Evolutionary conservation across 305 asterid species (phyloP).

Genomic region (Andrographis paniculata): DNA sequence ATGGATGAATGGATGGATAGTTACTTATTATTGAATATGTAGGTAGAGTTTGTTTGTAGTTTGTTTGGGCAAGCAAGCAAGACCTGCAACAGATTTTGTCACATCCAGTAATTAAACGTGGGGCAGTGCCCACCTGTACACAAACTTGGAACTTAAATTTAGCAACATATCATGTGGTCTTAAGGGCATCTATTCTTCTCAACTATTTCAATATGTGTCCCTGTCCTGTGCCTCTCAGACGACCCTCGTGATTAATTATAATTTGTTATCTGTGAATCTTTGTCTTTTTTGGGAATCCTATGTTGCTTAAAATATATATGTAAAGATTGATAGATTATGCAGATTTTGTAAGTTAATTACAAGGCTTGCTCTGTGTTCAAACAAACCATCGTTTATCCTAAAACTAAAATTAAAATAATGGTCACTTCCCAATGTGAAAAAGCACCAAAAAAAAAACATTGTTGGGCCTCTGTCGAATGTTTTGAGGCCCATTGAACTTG

Average conservation of each 20-base stretch:
- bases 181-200: slow-evolving; percentile 18
- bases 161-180: slow-evolving; percentile 36
- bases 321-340: background rate
- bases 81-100: slow-evolving; percentile 9
- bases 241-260: slow-evolving; percentile 23
- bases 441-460: too few relatives aligned
- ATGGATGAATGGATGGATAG: too few relatives aligned
- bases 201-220: slow-evolving; percentile 12
- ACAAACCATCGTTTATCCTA: too few relatives aligned
- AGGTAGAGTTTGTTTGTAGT: too few relatives aligned
- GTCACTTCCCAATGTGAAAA: too few relatives aligned
- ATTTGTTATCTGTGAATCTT: slow-evolving; percentile 29
- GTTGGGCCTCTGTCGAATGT: too few relatives aligned
- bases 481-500: too few relatives aligned
- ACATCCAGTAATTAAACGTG: slow-evolving; percentile 23
- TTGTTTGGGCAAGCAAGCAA: too few relatives aligned
- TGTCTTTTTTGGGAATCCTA: slow-evolving; percentile 30
- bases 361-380: too few relatives aligned
- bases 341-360: too few relatives aligned
- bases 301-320: slow-evolving; percentile 9
- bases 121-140: slow-evolving; percentile 12
- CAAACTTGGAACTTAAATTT: slow-evolving; percentile 4
- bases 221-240: slow-evolving; percentile 19
- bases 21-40: too few relatives aligned
- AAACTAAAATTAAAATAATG: too few relatives aligned